These are phyloP conservation scores for Spergularia azorica DNA, from an alignment of 179 eudicot species.

Conservation along the genomic window DNA sequence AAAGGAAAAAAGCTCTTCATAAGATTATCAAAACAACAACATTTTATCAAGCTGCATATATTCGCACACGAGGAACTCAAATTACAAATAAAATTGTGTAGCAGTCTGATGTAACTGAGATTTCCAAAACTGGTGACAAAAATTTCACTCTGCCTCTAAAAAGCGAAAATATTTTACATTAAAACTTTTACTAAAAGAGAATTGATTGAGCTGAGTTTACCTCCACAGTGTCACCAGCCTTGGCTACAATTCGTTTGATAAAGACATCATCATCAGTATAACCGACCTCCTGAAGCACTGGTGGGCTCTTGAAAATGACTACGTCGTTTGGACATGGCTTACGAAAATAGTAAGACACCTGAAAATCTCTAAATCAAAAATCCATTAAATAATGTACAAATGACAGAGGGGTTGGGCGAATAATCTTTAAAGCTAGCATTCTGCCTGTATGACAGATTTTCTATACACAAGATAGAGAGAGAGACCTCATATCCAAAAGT, in stretches of 20 bases:
- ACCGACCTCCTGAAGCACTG: conserved; percentile 85
- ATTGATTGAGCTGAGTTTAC: conserved; percentile 32
- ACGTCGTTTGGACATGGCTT: conserved; percentile 94
- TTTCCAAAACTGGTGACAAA: no score
- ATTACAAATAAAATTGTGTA: no score
- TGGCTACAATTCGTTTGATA: conserved; percentile 85
- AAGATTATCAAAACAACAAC: no score
- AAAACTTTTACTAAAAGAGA: background rate
- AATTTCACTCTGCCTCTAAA: no score
- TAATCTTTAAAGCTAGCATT: background rate
- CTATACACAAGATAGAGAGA: no score
- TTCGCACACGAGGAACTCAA: no score
- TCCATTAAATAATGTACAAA: conserved; percentile 21
- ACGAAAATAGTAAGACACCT: conserved; percentile 87
- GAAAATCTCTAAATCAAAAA: conserved; percentile 40
- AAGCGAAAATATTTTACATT: background rate
- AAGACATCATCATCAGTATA: conserved; percentile 90
- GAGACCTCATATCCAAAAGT: no score
- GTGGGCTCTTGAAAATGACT: conserved; percentile 91
- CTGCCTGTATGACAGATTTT: no score
- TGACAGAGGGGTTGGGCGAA: background rate
- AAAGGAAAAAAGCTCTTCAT: background rate
- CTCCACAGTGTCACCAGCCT: conserved; percentile 92
- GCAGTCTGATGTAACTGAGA: no score
- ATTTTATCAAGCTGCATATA: no score